Percentiles rank a stretch among this genome's conserved stretches.
These are phyloP conservation scores for Candida frijolesensis DNA, from an alignment of 1,139 yeast species.

Conservation along the genomic window DNA sequence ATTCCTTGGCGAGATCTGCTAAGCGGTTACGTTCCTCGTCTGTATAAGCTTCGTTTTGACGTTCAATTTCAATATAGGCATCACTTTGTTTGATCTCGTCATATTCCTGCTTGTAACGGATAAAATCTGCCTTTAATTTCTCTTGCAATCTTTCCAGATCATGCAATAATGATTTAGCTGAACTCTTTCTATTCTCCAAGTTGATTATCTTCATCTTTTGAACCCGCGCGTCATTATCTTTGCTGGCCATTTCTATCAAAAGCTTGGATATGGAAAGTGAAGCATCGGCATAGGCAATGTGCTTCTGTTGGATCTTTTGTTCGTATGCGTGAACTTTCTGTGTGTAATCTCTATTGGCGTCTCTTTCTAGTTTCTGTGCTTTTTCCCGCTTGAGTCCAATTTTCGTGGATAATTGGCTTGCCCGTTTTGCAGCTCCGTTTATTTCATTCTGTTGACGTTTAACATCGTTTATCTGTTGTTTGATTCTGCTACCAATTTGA, in stretches of 20 bases:
- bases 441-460: conserved; percentile 16
- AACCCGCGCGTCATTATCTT: conserved; percentile 24
- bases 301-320: conserved; percentile 26
- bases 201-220: conserved; percentile 29
- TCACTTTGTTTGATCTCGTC: conserved; percentile 47
- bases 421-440: conserved; percentile 16
- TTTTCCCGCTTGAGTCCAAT: conserved; percentile 25
- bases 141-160: conserved; percentile 36
- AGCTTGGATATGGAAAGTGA: conserved; percentile 17
- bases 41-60: conserved; percentile 39
- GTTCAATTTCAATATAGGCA: conserved; percentile 44
- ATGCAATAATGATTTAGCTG: conserved; percentile 33
- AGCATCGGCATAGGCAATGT: conserved; percentile 21
- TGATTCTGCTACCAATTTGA: conserved; percentile 16
- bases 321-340: conserved; percentile 28
- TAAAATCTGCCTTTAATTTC: conserved; percentile 33
- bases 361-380: conserved; percentile 27
- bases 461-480: conserved; percentile 21
- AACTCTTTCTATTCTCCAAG: conserved; percentile 33
- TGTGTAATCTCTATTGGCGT: conserved; percentile 31
- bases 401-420: conserved; percentile 21
- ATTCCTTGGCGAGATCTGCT: conserved; percentile 44
- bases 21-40: conserved; percentile 46
- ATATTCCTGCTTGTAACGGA: conserved; percentile 42
- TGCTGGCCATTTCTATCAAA: conserved; percentile 21